Percentiles rank a stretch among this genome's conserved stretches.
These are phyloP conservation scores for Solanum tarapatanum DNA, from an alignment of 257 asterid genomes.

Conservation along the genomic window DNA sequence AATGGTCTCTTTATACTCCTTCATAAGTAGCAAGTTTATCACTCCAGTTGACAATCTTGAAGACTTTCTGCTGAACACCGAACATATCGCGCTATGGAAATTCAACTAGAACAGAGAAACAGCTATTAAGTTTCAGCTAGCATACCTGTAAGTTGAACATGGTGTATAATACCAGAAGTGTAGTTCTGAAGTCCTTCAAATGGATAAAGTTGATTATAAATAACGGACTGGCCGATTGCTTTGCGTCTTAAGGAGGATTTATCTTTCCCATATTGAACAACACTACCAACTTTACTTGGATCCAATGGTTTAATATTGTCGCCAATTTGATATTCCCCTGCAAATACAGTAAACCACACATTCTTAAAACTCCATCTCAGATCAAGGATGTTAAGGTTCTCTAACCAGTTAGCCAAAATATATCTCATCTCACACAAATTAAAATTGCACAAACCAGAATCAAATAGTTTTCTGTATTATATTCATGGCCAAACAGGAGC, in stretches of 20 bases:
- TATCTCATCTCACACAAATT: neutral
- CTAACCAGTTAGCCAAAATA: neutral
- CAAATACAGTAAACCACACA: conserved; percentile 6
- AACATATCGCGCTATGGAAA: neutral
- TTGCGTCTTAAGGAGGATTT: conserved; percentile 26
- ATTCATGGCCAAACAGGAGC: neutral
- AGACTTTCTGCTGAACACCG: neutral
- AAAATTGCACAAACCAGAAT: neutral
- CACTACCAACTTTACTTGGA: conserved; percentile 51
- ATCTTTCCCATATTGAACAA: conserved; percentile 54
- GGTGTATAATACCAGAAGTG: conserved; percentile 93
- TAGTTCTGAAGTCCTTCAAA: conserved; percentile 71
- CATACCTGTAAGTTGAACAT: conserved; percentile 73
- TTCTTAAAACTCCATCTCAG: neutral
- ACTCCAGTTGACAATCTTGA: neutral
- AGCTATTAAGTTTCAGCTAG: neutral
- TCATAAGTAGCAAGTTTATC: neutral
- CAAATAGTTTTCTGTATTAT: neutral
- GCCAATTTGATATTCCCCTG: conserved; percentile 87
- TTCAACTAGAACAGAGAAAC: neutral
- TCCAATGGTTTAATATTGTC: conserved; percentile 42
- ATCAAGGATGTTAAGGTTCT: neutral
- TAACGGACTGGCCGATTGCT: conserved; percentile 52
- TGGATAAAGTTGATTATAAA: conserved; percentile 75
- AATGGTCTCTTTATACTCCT: neutral